These are phyloP conservation scores for Volvariella volvacea DNA, from an alignment of 1,284 basidiomycete genomes.

Conservation along the genomic window DNA sequence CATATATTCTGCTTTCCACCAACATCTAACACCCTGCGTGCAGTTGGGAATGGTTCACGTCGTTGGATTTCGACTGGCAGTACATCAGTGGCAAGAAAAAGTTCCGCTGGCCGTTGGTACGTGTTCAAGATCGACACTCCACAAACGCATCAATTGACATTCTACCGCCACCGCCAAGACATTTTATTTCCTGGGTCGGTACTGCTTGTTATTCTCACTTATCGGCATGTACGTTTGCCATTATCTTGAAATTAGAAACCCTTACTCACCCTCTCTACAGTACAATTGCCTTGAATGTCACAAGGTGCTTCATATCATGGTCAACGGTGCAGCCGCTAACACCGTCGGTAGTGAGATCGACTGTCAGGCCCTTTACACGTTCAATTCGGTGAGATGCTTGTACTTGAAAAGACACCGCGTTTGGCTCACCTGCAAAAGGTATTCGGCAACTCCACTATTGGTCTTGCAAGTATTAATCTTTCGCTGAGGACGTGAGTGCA, in stretches of 20 bases:
- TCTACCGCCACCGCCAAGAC: slow-evolving; percentile 31
- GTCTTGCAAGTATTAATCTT: slow-evolving; percentile 74
- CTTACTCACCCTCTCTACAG: slow-evolving; percentile 21
- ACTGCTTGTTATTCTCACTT: slow-evolving; percentile 59
- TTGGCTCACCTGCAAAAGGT: slow-evolving; percentile 17
- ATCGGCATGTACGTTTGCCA: slow-evolving; percentile 56
- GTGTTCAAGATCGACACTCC: slow-evolving; percentile 5
- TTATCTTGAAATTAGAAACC: neutral
- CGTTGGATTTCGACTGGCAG: slow-evolving; percentile 63
- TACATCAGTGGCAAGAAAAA: slow-evolving; percentile 50
- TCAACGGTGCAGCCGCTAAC: slow-evolving; percentile 1
- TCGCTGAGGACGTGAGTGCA: slow-evolving; percentile 62
- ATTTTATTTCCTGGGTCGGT: slow-evolving; percentile 72
- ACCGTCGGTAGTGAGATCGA: slow-evolving; percentile 43
- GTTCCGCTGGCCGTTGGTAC: slow-evolving; percentile 61
- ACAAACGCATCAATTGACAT: slow-evolving; percentile 3
- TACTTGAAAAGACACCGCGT: slow-evolving; percentile 1
- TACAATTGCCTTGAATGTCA: slow-evolving; percentile 51
- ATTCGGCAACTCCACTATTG: slow-evolving; percentile 64
- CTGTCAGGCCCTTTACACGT: slow-evolving; percentile 68
- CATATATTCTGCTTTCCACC: slow-evolving; percentile 7
- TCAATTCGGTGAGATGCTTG: slow-evolving; percentile 47
- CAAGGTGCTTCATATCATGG: slow-evolving; percentile 25
- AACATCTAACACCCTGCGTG: slow-evolving; percentile 4
- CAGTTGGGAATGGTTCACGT: slow-evolving; percentile 63